Evolutionary conservation across 306 rosid species (phyloP), one percentile per base, ranked within the genome.

Genomic region (Dryas octopetala): DNA sequence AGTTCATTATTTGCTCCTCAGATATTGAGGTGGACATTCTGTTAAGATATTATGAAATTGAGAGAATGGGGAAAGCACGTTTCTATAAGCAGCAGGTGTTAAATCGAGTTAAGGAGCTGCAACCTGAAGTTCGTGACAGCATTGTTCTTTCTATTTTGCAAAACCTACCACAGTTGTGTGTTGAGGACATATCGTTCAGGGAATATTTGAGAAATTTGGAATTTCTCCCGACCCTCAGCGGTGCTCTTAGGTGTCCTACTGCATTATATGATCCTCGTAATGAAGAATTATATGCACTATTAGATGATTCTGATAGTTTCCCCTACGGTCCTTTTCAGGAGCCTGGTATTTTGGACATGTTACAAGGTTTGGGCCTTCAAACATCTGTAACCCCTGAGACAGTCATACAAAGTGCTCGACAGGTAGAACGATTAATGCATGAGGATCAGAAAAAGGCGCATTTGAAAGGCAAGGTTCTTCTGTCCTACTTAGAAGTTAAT

Each of bases 401-500:
- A 53, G 83, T 94, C 81, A 67, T 91, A 76, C 88, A 87, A 82
- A 88, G 96, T 83, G 98, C 98, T 66, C 88, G 89, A 54, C 78
- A 81, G 78, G 85, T 91, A 57, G 97, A 90, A 82, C 91, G 63
- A 74, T 63, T 86, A 69, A 87, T 91, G 93, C 91, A 83, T 14
- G 88, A 74, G 84, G 95, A 94, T 94, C 95, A 87, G 76, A 84
- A 87, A 81, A 85, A 80, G 83, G 96, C 98, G 47, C 80, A 82
- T 80, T 87, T 77, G 71, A 91, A 80, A 81, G 98, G 97, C 50
- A 91, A 86, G 73, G 87, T 87, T 41, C 97, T 94, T 80, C 85
- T 94, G 71, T 94, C 98, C 63, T 94, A 86, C 87, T 86, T 94
- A 72, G 98, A 94, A 89, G 91, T 85, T 72, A 94, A 94, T 89